phyloP scores from a whole-genome alignment of 2,329 filamentous ascomycete species.

The Mycosphaerella sp. region DNA sequence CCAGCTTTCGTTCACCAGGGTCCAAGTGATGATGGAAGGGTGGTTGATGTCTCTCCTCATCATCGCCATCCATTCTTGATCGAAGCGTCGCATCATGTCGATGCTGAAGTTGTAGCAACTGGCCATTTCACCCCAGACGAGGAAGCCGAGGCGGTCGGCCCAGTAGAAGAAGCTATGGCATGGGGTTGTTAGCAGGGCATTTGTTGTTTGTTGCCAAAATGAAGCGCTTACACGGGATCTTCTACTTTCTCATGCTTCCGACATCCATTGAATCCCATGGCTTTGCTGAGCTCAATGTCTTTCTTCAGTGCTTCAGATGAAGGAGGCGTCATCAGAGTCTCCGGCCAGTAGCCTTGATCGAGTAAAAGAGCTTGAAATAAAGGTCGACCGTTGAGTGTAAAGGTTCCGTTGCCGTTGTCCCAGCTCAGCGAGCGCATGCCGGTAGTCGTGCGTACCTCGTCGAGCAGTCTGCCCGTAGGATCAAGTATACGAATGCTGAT shows the following conservation, averaged over 20 bases:
- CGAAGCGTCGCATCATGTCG: constrained; percentile 54
- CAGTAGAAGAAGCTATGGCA: constrained; percentile 48
- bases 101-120: constrained; percentile 58
- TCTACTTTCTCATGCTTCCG: constrained; percentile 61
- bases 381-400: constrained; percentile 53
- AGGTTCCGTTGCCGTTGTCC: constrained; percentile 52
- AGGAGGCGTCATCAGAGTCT: constrained; percentile 55
- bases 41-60: constrained; percentile 61
- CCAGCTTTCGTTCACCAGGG: constrained; percentile 60
- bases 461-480: constrained; percentile 37
- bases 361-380: constrained; percentile 56
- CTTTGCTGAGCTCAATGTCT: constrained; percentile 53
- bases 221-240: constrained; percentile 40
- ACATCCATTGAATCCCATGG: constrained; percentile 59
- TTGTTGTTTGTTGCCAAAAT: not conserved
- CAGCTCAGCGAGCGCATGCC: constrained; percentile 58
- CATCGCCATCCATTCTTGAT: constrained; percentile 58
- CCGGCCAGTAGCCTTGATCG: constrained; percentile 59
- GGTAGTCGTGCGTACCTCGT: constrained; percentile 54
- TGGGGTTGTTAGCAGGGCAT: not conserved
- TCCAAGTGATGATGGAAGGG: constrained; percentile 59
- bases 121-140: constrained; percentile 60
- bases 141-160: constrained; percentile 55
- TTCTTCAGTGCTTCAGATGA: constrained; percentile 39
- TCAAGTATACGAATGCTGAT: constrained; percentile 50